These are phyloP conservation scores for Beauveria asiatica DNA, from an alignment of 2,329 filamentous ascomycete genomes.

Conservation along the genomic window DNA sequence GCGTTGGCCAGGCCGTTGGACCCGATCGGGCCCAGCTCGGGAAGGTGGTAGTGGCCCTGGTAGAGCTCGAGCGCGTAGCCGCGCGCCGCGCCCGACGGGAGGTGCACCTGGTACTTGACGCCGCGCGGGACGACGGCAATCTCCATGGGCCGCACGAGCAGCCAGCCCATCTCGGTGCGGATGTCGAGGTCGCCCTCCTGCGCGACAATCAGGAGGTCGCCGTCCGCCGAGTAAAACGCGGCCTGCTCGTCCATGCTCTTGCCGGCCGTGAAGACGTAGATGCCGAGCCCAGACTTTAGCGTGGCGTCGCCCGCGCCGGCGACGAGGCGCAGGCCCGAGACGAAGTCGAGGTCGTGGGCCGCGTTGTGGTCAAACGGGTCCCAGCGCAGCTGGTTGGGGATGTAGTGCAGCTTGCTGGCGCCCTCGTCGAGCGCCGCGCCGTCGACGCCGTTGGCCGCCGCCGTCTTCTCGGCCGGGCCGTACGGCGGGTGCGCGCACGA, in stretches of 20 bases:
- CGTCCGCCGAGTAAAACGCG: slow-evolving; percentile 73
- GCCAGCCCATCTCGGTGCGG: slow-evolving; percentile 60
- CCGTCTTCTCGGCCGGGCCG: slow-evolving; percentile 32
- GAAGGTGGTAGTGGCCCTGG: slow-evolving; percentile 57
- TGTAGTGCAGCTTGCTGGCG: slow-evolving; percentile 52
- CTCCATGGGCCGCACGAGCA: slow-evolving; percentile 63
- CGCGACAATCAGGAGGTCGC: slow-evolving; percentile 65
- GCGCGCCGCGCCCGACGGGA: slow-evolving; percentile 48
- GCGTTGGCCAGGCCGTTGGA: slow-evolving; percentile 60
- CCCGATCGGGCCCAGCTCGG: slow-evolving; percentile 60
- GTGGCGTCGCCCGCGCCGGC: slow-evolving; percentile 70
- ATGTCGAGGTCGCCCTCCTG: slow-evolving; percentile 64
- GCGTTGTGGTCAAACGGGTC: slow-evolving; percentile 64
- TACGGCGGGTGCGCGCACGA: slow-evolving; percentile 53
- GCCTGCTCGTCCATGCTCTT: slow-evolving; percentile 59
- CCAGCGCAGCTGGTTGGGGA: slow-evolving; percentile 77
- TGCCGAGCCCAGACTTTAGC: slow-evolving; percentile 65
- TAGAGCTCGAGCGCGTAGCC: slow-evolving; percentile 67
- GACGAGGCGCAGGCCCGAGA: slow-evolving; percentile 53
- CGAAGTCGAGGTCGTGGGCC: slow-evolving; percentile 36
- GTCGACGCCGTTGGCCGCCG: slow-evolving; percentile 17
- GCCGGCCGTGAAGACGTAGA: slow-evolving; percentile 67
- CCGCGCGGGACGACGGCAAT: slow-evolving; percentile 64
- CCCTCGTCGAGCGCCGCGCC: slow-evolving; percentile 14
- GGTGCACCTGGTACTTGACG: slow-evolving; percentile 57